phyloP scores from a whole-genome alignment of 805 yeast genomes.

The Lachancea kluyveri region DNA sequence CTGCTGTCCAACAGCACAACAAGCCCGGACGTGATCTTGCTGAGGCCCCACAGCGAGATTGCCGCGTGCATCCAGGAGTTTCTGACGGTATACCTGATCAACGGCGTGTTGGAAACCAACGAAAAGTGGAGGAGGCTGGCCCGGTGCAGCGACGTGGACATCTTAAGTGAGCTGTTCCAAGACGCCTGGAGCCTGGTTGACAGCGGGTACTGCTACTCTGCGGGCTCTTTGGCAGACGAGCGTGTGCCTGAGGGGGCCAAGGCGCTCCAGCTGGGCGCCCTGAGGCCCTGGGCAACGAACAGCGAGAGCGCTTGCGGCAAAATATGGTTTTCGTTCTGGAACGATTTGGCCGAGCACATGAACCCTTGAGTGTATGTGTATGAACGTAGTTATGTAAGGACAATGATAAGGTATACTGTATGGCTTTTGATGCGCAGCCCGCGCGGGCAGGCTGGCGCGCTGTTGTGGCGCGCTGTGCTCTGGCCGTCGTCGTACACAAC shows the following conservation, averaged over 20 bases:
- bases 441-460: too few relatives aligned
- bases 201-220: conserved; percentile 6
- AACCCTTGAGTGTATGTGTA: too few relatives aligned
- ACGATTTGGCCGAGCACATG: too few relatives aligned
- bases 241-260: too few relatives aligned
- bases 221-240: too few relatives aligned
- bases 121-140: conserved; percentile 13
- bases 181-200: conserved; percentile 27
- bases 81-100: conserved; percentile 28
- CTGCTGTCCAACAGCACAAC: conserved; percentile 21
- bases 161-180: conserved; percentile 23
- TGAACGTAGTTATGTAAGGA: too few relatives aligned
- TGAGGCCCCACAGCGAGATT: conserved; percentile 27
- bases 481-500: neutral
- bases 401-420: too few relatives aligned
- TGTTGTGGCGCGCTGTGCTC: neutral
- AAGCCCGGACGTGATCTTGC: conserved; percentile 6
- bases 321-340: too few relatives aligned
- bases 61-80: conserved; percentile 29
- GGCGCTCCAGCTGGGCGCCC: too few relatives aligned
- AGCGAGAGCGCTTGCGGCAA: too few relatives aligned
- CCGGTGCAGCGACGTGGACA: conserved; percentile 15
- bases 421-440: too few relatives aligned
- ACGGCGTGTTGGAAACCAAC: conserved; percentile 11
- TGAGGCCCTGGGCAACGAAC: too few relatives aligned